Evolutionary conservation across 2,329 filamentous ascomycete genomes (phyloP).

Genomic region (Ophiocordyceps camponoti-saundersi): DNA sequence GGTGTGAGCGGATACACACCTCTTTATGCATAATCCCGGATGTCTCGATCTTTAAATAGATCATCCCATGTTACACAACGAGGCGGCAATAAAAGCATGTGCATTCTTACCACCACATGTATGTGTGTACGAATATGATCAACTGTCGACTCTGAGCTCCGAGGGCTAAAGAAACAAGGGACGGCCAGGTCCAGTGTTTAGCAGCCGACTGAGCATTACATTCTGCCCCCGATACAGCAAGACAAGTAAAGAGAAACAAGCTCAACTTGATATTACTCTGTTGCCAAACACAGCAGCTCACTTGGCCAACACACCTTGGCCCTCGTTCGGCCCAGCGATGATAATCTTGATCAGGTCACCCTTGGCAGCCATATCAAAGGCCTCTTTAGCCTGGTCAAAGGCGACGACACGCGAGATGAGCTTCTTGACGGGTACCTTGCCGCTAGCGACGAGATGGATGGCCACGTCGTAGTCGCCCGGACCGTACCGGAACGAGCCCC

Average conservation of each 20-base stretch:
- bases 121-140: too few relatives aligned
- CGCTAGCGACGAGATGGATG: constrained; percentile 55
- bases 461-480: constrained; percentile 77
- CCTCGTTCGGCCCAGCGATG: constrained; percentile 43
- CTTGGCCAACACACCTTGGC: background rate
- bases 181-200: too few relatives aligned
- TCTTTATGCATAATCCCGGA: background rate
- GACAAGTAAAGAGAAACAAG: too few relatives aligned
- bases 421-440: constrained; percentile 65
- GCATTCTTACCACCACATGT: too few relatives aligned
- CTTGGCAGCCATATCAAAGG: constrained; percentile 72
- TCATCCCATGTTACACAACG: too few relatives aligned
- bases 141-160: too few relatives aligned
- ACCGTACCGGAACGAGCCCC: constrained; percentile 80
- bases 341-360: constrained; percentile 62
- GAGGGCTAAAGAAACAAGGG: too few relatives aligned
- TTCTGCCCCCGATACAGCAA: too few relatives aligned
- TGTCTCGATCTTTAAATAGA: background rate
- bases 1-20: background rate
- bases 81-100: too few relatives aligned
- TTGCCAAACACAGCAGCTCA: background rate
- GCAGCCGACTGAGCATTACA: too few relatives aligned
- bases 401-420: constrained; percentile 62
- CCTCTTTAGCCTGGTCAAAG: constrained; percentile 70
- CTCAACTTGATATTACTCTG: too few relatives aligned